Conservation (phyloP, 1,139 yeast species). For the Candida sp. region DNA sequence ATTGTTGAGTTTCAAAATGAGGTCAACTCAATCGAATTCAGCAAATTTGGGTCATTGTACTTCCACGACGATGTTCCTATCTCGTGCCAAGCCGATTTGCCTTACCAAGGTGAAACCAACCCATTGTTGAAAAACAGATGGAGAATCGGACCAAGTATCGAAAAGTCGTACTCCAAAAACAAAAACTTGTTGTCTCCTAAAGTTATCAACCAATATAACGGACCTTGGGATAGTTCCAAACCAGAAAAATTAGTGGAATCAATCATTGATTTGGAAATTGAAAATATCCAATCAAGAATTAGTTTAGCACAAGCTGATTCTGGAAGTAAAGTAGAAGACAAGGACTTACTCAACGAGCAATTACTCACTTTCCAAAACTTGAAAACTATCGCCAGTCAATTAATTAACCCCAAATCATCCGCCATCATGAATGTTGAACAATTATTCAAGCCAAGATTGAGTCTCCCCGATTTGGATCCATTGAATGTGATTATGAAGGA, state of each 20-base stretch:
- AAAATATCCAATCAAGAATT: constrained; percentile 54
- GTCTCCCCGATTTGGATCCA: constrained; percentile 86
- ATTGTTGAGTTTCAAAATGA: constrained; percentile 58
- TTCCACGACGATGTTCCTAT: constrained; percentile 59
- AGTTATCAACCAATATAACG: constrained; percentile 48
- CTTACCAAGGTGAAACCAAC: constrained; percentile 66
- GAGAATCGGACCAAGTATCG: constrained; percentile 90
- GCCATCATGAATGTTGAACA: constrained; percentile 58
- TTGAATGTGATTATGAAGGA: constrained; percentile 66
- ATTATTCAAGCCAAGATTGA: constrained; percentile 70
- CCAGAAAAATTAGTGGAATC: constrained; percentile 62
- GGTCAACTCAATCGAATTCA: constrained; percentile 53
- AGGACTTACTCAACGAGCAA: constrained; percentile 42
- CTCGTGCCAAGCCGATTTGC: constrained; percentile 37
- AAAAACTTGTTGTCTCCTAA: constrained; percentile 46
- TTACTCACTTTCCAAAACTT: constrained; percentile 60
- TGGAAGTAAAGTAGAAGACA: constrained; percentile 38
- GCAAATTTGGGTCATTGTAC: constrained; percentile 77
- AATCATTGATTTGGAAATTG: constrained; percentile 66
- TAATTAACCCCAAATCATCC: constrained; percentile 49
- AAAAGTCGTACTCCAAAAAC: constrained; percentile 71
- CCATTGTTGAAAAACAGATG: constrained; percentile 61
- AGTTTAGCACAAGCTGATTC: constrained; percentile 55
- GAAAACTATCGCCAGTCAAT: constrained; percentile 47
- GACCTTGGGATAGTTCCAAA: constrained; percentile 69